These are phyloP conservation scores for Phialemoniopsis sp. DNA, from an alignment of 2,329 filamentous ascomycete genomes.

Conservation along the genomic window DNA sequence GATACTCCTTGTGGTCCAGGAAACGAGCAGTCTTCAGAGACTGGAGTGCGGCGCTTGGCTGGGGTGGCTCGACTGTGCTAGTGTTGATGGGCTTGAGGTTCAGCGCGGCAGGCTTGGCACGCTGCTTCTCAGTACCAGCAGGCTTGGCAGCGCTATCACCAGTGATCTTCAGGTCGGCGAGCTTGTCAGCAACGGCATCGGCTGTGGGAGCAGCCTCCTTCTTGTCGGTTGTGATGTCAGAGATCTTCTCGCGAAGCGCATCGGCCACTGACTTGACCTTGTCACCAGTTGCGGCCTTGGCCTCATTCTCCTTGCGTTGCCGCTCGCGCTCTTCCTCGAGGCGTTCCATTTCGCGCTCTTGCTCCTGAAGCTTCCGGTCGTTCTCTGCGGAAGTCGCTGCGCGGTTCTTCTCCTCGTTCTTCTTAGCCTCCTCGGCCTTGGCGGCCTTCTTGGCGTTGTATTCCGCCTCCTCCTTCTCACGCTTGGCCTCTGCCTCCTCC, in stretches of 20 bases:
- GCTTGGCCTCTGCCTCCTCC: conserved; percentile 13
- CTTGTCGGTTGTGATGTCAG: conserved; percentile 33
- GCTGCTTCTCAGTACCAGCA: conserved; percentile 56
- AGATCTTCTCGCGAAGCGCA: conserved; percentile 36
- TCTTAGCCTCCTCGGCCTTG: conserved; percentile 7
- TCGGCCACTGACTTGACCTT: conserved; percentile 48
- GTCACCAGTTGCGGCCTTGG: conserved; percentile 28
- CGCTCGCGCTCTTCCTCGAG: conserved; percentile 67
- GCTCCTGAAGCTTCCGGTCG: conserved; percentile 61
- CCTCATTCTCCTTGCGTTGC: conserved; percentile 46
- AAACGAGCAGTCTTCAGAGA: conserved; percentile 89
- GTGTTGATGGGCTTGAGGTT: conserved; percentile 80
- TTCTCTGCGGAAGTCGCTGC: conserved; percentile 9
- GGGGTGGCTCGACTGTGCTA: conserved; percentile 82
- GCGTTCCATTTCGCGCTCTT: conserved; percentile 68
- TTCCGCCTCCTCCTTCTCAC: conserved; percentile 10
- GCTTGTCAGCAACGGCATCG: conserved; percentile 42
- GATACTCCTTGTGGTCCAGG: conserved; percentile 55
- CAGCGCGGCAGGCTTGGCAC: conserved; percentile 76
- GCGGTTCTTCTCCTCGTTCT: conserved; percentile 10
- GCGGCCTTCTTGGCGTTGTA: conserved; percentile 11
- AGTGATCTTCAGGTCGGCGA: conserved; percentile 44
- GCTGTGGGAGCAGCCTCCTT: conserved; percentile 30
- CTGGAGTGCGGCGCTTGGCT: conserved; percentile 91
- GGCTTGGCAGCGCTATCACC: conserved; percentile 42